Evolutionary conservation across 1,139 yeast genomes (phyloP).

Genomic region (Pichia sp.): DNA sequence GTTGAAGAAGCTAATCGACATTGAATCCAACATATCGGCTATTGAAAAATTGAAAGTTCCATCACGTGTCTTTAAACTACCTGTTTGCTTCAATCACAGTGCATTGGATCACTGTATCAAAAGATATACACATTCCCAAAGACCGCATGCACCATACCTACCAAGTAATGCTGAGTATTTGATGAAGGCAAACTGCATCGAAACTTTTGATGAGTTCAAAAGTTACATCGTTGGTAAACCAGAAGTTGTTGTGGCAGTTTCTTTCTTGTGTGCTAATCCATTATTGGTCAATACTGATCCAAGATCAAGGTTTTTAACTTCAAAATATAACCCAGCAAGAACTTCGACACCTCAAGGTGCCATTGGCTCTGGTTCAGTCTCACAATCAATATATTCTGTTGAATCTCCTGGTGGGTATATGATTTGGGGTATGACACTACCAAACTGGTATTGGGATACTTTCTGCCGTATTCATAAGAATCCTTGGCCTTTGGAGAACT

Average conservation of each 20-base stretch:
- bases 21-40: slow-evolving; percentile 34
- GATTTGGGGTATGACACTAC: slow-evolving; percentile 39
- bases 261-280: slow-evolving; percentile 38
- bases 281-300: slow-evolving; percentile 37
- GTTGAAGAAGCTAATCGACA: slow-evolving; percentile 24
- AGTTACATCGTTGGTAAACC: slow-evolving; percentile 32
- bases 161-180: slow-evolving; percentile 36
- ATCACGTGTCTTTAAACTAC: slow-evolving; percentile 33
- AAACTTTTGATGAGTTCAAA: slow-evolving; percentile 33
- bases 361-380: slow-evolving; percentile 36
- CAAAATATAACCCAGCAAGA: slow-evolving; percentile 39
- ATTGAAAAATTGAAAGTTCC: slow-evolving; percentile 33
- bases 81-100: slow-evolving; percentile 35
- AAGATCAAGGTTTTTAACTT: slow-evolving; percentile 34
- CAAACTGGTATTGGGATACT: slow-evolving; percentile 38
- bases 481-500: slow-evolving; percentile 37
- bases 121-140: slow-evolving; percentile 36
- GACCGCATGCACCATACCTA: slow-evolving; percentile 38
- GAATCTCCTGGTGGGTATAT: slow-evolving; percentile 41
- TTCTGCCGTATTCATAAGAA: slow-evolving; percentile 31
- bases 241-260: slow-evolving; percentile 36
- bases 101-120: slow-evolving; percentile 35
- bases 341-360: slow-evolving; percentile 40
- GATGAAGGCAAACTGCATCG: slow-evolving; percentile 34
- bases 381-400: slow-evolving; percentile 36